Conservation (phyloP, 176 grass and related monocot species). For the Musa beccarii region DNA sequence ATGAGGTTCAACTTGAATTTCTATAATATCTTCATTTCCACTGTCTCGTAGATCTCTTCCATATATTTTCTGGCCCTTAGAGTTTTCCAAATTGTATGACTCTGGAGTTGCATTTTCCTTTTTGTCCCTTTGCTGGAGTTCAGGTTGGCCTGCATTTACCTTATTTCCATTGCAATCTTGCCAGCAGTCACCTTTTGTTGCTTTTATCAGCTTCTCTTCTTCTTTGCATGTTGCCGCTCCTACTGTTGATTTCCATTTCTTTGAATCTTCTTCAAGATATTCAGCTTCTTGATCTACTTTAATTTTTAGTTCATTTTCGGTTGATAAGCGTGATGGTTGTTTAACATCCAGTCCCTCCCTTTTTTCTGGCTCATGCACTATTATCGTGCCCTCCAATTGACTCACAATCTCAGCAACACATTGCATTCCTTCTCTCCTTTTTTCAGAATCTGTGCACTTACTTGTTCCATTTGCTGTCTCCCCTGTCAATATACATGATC, state of each 20-base stretch:
- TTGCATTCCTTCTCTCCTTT: conserved; percentile 23
- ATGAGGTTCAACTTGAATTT: conserved; percentile 23
- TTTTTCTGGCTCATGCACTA: conserved; percentile 23
- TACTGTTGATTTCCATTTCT: conserved; percentile 28
- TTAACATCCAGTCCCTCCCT: conserved; percentile 16
- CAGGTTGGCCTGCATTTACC: conserved; percentile 16
- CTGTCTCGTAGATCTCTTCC: neutral
- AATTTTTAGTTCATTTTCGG: conserved; percentile 2
- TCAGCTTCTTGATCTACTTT: conserved; percentile 18
- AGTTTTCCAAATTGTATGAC: conserved; percentile 22
- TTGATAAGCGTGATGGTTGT: conserved; percentile 4
- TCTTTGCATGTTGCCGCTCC: conserved; percentile 19
- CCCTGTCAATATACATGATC: conserved; percentile 20
- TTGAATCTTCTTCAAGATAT: conserved; percentile 11
- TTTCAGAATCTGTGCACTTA: conserved; percentile 19
- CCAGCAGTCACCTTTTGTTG: conserved; percentile 6
- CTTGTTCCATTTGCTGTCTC: conserved; percentile 21
- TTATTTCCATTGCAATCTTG: conserved; percentile 17
- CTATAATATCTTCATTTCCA: conserved; percentile 23
- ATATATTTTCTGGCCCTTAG: conserved; percentile 12
- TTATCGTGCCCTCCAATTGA: conserved; percentile 17
- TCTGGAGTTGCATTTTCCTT: conserved; percentile 15
- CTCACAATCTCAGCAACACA: conserved; percentile 20
- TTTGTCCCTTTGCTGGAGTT: conserved; percentile 22
- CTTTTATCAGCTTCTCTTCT: conserved; percentile 26